Evolutionary conservation across 208 protist species (phyloP).

Genomic region (Naegleria fowleri): DNA sequence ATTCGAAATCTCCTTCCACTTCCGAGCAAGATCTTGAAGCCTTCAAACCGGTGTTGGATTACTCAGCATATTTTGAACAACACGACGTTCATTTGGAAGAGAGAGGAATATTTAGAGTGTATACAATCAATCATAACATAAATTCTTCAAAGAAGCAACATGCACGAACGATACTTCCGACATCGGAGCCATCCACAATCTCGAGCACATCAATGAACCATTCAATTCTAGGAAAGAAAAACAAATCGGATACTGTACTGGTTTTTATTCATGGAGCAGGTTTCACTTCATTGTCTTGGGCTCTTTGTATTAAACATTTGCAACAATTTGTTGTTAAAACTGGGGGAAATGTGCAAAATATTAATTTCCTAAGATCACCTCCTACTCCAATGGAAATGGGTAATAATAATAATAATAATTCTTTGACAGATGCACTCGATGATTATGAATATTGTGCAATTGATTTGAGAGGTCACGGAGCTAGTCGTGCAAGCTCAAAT

Average conservation of each 20-base stretch:
- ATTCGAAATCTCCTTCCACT: too few species aligned
- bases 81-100: neutral
- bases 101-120: neutral
- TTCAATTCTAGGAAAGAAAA: neutral
- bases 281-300: constrained; percentile 66
- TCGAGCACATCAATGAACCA: too few species aligned
- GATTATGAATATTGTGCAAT: constrained; percentile 42
- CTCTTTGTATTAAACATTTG: constrained; percentile 50
- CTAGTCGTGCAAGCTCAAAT: constrained; percentile 48
- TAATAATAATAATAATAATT: neutral
- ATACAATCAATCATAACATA: neutral
- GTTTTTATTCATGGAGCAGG: constrained; percentile 79
- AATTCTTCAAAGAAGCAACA: neutral
- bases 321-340: constrained; percentile 14
- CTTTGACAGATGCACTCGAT: neutral
- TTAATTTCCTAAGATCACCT: neutral
- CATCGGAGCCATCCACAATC: neutral
- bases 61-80: neutral
- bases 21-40: neutral
- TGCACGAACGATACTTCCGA: neutral
- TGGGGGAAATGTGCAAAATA: neutral
- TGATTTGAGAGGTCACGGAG: constrained; percentile 76
- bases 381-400: neutral
- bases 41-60: neutral
- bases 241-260: constrained; percentile 48